Conservation (phyloP, 2,329 filamentous ascomycete genomes). For the Lasiodiplodia sp. region DNA sequence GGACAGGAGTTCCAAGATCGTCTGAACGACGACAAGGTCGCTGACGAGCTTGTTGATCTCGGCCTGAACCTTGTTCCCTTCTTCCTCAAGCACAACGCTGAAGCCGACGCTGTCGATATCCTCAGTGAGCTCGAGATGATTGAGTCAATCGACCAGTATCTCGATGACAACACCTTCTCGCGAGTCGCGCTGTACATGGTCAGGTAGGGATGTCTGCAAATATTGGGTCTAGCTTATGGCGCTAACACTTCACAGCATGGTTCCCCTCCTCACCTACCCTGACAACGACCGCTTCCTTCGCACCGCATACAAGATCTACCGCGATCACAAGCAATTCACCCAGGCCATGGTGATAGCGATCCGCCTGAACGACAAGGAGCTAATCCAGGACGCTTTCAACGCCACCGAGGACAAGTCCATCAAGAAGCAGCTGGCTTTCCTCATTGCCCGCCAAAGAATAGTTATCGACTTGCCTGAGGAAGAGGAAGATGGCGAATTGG, state of each 20-base stretch:
- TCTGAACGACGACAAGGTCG: constrained; percentile 82
- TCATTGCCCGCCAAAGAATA: constrained; percentile 91
- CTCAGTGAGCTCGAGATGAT: constrained; percentile 98
- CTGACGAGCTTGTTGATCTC: constrained; percentile 84
- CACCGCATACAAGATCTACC: constrained; percentile 93
- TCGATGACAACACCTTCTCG: constrained; percentile 93
- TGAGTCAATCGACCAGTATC: constrained; percentile 83
- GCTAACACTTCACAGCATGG: constrained; percentile 69
- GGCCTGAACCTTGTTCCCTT: constrained; percentile 86
- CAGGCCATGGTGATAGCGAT: constrained; percentile 96
- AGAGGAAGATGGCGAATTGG: constrained; percentile 75
- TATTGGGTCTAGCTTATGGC: background rate
- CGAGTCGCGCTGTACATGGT: constrained; percentile 98
- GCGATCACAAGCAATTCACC: constrained; percentile 88
- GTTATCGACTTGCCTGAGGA: constrained; percentile 73
- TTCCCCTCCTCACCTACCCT: constrained; percentile 94
- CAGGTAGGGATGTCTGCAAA: constrained; percentile 53
- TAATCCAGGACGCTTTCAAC: constrained; percentile 84
- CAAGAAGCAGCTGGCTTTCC: constrained; percentile 92
- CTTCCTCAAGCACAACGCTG: constrained; percentile 96
- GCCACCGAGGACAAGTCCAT: constrained; percentile 81
- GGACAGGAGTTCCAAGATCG: constrained; percentile 92
- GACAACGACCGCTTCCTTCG: constrained; percentile 96
- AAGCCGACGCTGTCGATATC: constrained; percentile 96
- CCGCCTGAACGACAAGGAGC: constrained; percentile 82